phyloP scores from a whole-genome alignment of 495 filamentous ascomycete genomes.

The Penicillium diatomitis region DNA sequence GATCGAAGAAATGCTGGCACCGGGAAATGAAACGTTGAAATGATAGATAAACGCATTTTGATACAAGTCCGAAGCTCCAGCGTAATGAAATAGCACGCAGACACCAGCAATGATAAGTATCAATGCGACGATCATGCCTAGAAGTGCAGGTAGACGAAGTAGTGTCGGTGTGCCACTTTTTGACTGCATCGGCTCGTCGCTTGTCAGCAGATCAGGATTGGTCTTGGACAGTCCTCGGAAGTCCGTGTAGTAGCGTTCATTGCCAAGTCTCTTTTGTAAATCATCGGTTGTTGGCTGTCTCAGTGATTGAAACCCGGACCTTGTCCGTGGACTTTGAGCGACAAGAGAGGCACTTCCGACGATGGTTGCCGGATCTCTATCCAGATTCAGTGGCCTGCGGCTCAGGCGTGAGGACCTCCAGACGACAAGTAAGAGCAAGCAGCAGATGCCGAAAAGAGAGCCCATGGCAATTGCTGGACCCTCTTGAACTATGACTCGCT shows the following conservation, averaged over 20 bases:
- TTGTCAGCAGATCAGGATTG: background rate
- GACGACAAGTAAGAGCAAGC: constrained; percentile 9
- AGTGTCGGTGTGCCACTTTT: constrained; percentile 12
- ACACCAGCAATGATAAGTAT: constrained; percentile 13
- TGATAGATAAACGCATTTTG: constrained; percentile 24
- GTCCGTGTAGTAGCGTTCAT: constrained; percentile 5
- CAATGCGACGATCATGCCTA: constrained; percentile 8
- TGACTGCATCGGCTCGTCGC: constrained; percentile 1
- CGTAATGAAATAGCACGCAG: constrained; percentile 19
- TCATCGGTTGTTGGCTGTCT: constrained; percentile 8
- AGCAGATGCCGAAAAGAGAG: constrained; percentile 9
- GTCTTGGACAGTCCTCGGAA: constrained; percentile 3
- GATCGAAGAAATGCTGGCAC: constrained; percentile 14
- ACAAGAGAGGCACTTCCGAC: constrained; percentile 5
- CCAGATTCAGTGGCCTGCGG: constrained; percentile 12
- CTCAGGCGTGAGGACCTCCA: constrained; percentile 5
- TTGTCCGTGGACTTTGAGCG: background rate
- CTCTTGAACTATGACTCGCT: constrained; percentile 8
- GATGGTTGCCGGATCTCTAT: constrained; percentile 9
- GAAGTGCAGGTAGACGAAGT: constrained; percentile 14
- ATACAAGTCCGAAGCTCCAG: constrained; percentile 15
- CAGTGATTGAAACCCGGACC: constrained; percentile 2
- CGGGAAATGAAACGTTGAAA: constrained; percentile 15
- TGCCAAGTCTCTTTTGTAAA: constrained; percentile 1
- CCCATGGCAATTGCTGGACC: constrained; percentile 14